These are phyloP conservation scores for Eleusine coracana DNA, from an alignment of 176 grass and related monocot species.

Conservation along the genomic window DNA sequence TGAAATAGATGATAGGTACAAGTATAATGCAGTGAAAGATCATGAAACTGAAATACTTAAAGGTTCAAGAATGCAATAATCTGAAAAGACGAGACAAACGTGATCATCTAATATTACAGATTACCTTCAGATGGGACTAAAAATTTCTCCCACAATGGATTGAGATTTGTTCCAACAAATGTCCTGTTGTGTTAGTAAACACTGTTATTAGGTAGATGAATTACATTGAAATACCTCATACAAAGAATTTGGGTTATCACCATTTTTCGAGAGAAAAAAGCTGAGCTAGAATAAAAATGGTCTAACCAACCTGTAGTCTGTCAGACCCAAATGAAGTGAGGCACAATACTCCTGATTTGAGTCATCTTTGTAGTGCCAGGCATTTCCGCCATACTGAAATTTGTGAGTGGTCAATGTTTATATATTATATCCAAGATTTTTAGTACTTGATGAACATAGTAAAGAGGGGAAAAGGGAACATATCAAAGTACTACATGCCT, in stretches of 20 bases:
- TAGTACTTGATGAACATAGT: not conserved
- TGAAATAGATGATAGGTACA: conserved; percentile 1
- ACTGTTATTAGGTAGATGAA: not conserved
- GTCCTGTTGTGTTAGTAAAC: conserved; percentile 62
- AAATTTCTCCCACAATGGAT: conserved; percentile 83
- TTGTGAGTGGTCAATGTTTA: conserved; percentile 9
- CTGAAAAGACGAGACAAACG: not conserved
- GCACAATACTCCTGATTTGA: conserved; percentile 38
- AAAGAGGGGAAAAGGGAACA: not conserved
- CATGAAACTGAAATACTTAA: not conserved
- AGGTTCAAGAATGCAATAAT: not conserved
- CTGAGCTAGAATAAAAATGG: conserved; percentile 7
- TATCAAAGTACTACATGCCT: conserved; percentile 3
- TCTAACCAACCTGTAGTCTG: conserved; percentile 80
- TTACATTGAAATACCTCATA: conserved; percentile 14
- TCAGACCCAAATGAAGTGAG: conserved; percentile 87
- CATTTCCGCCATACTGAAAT: conserved; percentile 80
- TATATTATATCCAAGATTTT: not conserved
- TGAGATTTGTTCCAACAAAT: conserved; percentile 97
- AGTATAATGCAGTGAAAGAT: not conserved
- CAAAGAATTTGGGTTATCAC: not conserved
- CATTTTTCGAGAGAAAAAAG: not conserved
- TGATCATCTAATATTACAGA: conserved; percentile 11
- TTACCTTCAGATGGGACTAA: conserved; percentile 78
- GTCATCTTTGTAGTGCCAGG: conserved; percentile 49